These are phyloP conservation scores for Alternaria sp. DNA, from an alignment of 2,329 filamentous ascomycete genomes.

Conservation along the genomic window DNA sequence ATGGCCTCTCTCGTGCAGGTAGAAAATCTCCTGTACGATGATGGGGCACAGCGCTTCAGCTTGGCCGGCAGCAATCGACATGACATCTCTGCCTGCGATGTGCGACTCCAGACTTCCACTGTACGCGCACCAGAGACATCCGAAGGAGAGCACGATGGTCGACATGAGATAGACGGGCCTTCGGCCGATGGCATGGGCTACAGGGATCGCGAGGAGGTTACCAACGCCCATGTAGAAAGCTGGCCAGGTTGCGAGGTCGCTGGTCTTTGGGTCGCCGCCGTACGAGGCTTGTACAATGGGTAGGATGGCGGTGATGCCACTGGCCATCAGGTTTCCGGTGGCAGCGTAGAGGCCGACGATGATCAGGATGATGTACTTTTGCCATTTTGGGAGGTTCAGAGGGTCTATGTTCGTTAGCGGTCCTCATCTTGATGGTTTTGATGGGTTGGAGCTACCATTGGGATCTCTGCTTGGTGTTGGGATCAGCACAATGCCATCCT, in stretches of 20 bases:
- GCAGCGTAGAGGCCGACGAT: constrained; percentile 16
- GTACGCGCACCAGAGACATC: constrained; percentile 14
- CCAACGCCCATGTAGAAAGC: constrained; percentile 19
- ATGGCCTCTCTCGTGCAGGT: constrained; percentile 13
- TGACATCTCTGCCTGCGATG: constrained; percentile 16
- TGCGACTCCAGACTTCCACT: constrained; percentile 12
- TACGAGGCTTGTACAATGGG: constrained; percentile 10
- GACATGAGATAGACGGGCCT: constrained; percentile 15
- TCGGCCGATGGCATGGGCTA: constrained; percentile 15
- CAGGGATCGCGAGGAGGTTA: constrained; percentile 14
- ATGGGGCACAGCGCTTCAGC: constrained; percentile 16
- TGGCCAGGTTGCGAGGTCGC: constrained; percentile 17
- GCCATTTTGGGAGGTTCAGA: constrained; percentile 14
- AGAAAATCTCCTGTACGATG: constrained; percentile 15
- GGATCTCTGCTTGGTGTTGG: constrained; percentile 16
- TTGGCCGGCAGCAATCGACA: constrained; percentile 19
- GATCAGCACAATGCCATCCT: constrained; percentile 17
- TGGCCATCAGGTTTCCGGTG: constrained; percentile 14
- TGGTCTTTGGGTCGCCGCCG: constrained; percentile 6
- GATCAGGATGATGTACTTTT: constrained; percentile 15
- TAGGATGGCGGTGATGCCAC: constrained; percentile 16
- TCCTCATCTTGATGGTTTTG: not conserved
- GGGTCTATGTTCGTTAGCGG: constrained; percentile 1
- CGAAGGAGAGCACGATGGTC: constrained; percentile 10
- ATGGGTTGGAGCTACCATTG: constrained; percentile 5